Evolutionary conservation across 2,329 filamentous ascomycete genomes (phyloP).

Genomic region (Aspergillus hortae): DNA sequence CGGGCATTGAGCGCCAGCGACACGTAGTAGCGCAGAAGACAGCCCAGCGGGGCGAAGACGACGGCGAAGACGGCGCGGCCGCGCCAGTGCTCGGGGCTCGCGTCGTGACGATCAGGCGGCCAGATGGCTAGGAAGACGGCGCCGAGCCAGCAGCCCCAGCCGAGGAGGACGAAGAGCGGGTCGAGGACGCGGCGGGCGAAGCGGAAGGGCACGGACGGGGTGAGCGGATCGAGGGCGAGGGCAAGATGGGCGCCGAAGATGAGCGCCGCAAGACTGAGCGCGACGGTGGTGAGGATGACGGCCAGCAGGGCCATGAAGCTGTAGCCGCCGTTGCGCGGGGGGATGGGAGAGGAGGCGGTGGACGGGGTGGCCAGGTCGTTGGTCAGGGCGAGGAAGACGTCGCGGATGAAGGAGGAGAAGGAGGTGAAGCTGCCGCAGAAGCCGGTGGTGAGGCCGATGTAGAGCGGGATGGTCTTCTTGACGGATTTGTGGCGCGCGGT

Average conservation of each 20-base stretch:
- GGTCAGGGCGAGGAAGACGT: constrained; percentile 72
- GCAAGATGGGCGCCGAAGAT: constrained; percentile 73
- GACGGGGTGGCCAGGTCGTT: constrained; percentile 64
- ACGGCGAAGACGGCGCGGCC: constrained; percentile 70
- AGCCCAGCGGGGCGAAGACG: constrained; percentile 79
- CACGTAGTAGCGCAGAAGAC: constrained; percentile 69
- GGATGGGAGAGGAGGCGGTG: constrained; percentile 37
- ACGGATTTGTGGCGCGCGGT: constrained; percentile 55
- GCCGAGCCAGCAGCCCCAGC: constrained; percentile 72
- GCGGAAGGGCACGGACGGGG: constrained; percentile 58
- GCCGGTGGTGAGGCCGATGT: constrained; percentile 79
- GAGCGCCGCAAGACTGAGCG: constrained; percentile 67
- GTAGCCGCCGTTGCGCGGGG: constrained; percentile 66
- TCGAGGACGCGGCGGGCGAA: constrained; percentile 62
- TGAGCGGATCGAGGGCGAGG: constrained; percentile 54
- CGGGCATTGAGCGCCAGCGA: constrained; percentile 68
- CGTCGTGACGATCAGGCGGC: constrained; percentile 56
- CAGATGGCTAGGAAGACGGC: constrained; percentile 68
- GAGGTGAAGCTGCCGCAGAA: constrained; percentile 89
- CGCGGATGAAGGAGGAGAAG: constrained; percentile 81
- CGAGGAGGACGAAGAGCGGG: constrained; percentile 60
- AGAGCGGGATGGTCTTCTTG: constrained; percentile 86
- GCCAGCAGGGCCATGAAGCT: constrained; percentile 78
- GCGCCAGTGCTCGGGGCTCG: constrained; percentile 62
- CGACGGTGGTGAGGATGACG: constrained; percentile 68